Base-by-base conservation (phyloP, 2,329 filamentous ascomycete genomes). In the Aspergillus fischeri region DNA sequence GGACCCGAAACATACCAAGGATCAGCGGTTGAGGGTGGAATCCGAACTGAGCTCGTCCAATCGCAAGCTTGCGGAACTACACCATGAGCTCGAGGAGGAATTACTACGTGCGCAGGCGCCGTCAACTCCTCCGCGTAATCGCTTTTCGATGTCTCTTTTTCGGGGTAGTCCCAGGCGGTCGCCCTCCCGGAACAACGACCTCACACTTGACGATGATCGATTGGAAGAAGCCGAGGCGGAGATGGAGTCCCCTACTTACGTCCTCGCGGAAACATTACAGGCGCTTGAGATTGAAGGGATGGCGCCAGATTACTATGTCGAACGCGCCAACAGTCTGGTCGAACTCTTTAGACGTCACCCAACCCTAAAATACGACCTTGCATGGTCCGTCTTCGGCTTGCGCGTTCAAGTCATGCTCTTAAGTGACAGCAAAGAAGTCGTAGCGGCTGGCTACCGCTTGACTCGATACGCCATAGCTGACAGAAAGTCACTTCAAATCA, bases 381-480 rank as follows among this genome's bases (percentile, higher is more conserved):
- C 91, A 1, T 99, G 94, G 94, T 90, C 92, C 3, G 87, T 96
- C 1, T 99, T 99, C 74, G 94, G 95, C 1, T 77, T 95, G 51
- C 85, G 94, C 47, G 92, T 97, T 80, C 94, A 99, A 75, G 87
- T 91, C 65, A 95, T 99, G 91, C 86, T 99, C 24, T 80, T 99
- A 56, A 97, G 93, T 70, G 93, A 97, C 65, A 97, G 90, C 72
- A 86, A 93, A 63, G 95, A 99, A 77, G 93, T 97, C 10, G 91
- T 96, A 25, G 94, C 94, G 27, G 91, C 94, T 47, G 94, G 91
- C 1, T 99, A 97, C 74, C 85, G 94, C 61, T 89, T 97, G 75
- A 92, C 92, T 58, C 86, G 94, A 72, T 96, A 97, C 75, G 90
- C 93, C 52, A 94, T 99, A 64, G 96, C 93, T 10, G 94, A 99